These are phyloP conservation scores for Thoreauomyces humboldtii DNA, from an alignment of 192 early-diverging fungal species.

Conservation along the genomic window DNA sequence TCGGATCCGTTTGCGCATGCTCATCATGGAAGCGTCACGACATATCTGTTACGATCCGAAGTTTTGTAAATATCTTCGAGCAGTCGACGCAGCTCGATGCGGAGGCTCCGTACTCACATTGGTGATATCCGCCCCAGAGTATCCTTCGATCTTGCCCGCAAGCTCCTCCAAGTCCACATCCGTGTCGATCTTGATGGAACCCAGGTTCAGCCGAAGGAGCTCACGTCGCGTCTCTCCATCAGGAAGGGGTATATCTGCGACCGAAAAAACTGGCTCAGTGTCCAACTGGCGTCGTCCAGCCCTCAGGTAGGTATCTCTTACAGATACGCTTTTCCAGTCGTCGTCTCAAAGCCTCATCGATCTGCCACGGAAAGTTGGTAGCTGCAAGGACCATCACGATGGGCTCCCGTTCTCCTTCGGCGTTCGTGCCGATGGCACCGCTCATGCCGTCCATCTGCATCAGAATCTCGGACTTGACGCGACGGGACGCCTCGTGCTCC, in stretches of 20 bases:
- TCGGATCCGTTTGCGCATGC: conserved; percentile 55
- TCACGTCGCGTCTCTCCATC: conserved; percentile 49
- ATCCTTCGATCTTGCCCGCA: conserved; percentile 55
- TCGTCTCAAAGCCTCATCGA: conserved; percentile 61
- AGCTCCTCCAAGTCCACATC: conserved; percentile 51
- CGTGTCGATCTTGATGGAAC: conserved; percentile 43
- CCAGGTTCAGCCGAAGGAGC: conserved; percentile 52
- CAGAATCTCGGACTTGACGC: conserved; percentile 62
- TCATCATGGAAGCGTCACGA: conserved; percentile 57
- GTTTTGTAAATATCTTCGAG: neutral
- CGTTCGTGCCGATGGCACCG: conserved; percentile 25
- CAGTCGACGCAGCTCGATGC: neutral
- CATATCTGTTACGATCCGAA: conserved; percentile 41
- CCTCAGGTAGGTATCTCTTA: conserved; percentile 21
- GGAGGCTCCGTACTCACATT: conserved; percentile 39
- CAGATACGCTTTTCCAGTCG: conserved; percentile 63
- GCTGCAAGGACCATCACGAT: conserved; percentile 66
- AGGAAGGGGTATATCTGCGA: conserved; percentile 58
- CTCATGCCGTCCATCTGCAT: conserved; percentile 68
- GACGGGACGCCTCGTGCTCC: conserved; percentile 52
- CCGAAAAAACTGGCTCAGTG: neutral
- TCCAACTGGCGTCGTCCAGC: neutral
- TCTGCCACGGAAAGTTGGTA: conserved; percentile 73
- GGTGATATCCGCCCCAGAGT: conserved; percentile 61
- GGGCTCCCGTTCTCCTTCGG: conserved; percentile 41